These are phyloP conservation scores for Zymoseptoria crescenta DNA, from an alignment of 2,329 filamentous ascomycete species.

Conservation along the genomic window DNA sequence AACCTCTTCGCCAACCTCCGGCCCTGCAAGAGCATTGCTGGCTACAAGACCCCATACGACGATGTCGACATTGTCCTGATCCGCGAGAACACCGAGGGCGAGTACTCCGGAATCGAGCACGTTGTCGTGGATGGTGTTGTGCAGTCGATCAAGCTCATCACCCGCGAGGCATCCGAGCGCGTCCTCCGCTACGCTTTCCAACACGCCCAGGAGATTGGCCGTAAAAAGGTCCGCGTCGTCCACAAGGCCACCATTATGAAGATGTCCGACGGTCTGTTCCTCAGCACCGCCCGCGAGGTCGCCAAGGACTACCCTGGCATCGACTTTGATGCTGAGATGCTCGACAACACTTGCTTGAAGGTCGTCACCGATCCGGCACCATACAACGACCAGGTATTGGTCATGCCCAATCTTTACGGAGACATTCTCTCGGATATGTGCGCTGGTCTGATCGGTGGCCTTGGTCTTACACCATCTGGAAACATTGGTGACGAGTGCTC, in stretches of 20 bases:
- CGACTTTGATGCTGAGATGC: slow-evolving; percentile 93
- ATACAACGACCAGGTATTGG: slow-evolving; percentile 98
- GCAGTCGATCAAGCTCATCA: slow-evolving; percentile 99
- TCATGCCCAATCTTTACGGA: slow-evolving; percentile 96
- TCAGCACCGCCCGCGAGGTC: slow-evolving; percentile 75
- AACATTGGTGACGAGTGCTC: slow-evolving; percentile 99
- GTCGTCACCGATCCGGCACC: slow-evolving; percentile 93
- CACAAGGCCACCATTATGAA: slow-evolving; percentile 99
- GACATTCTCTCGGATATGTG: slow-evolving; percentile 99
- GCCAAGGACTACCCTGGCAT: slow-evolving; percentile 93
- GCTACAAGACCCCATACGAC: slow-evolving; percentile 98
- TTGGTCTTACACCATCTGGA: slow-evolving; percentile 92
- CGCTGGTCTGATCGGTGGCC: slow-evolving; percentile 93
- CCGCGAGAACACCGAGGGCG: slow-evolving; percentile 98
- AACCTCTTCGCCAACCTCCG: slow-evolving; percentile 99
- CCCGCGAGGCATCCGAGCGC: slow-evolving; percentile 85
- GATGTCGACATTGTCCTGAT: slow-evolving; percentile 95
- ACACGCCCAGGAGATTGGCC: slow-evolving; percentile 86
- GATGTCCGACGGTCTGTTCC: slow-evolving; percentile 98
- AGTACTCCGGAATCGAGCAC: slow-evolving; percentile 99
- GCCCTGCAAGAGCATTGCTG: slow-evolving; percentile 91
- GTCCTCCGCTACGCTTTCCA: slow-evolving; percentile 98
- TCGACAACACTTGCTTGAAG: slow-evolving; percentile 99
- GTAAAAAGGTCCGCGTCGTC: slow-evolving; percentile 93
- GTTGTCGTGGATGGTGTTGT: slow-evolving; percentile 96